A percentile compares a stretch with the other conserved stretches of the same genome.
phyloP scores from a whole-genome alignment of 345 rosid genomes.

The Salix dunnii region DNA sequence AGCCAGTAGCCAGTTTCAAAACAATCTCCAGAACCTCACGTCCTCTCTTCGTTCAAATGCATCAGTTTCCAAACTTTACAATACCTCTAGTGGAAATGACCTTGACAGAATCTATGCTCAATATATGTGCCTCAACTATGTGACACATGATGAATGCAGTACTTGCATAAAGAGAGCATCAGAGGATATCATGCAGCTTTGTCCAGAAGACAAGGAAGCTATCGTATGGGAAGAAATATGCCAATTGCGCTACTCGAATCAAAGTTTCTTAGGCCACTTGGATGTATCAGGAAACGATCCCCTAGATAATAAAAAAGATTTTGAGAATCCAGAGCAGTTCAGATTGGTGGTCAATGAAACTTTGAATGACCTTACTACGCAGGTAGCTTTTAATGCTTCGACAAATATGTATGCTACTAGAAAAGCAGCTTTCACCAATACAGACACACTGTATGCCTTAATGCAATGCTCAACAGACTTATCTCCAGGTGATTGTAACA shows the following conservation, averaged over 20 bases:
- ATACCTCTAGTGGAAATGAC: conserved; percentile 19
- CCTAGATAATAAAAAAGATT: conserved; percentile 7
- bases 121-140: conserved; percentile 38
- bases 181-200: conserved; percentile 15
- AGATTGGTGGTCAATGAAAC: conserved; percentile 21
- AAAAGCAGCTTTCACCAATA: not conserved
- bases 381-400: conserved; percentile 17
- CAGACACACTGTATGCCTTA: conserved; percentile 21
- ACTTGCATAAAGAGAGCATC: conserved; percentile 20
- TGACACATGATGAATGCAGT: conserved; percentile 5
- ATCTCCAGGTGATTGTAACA: conserved; percentile 25
- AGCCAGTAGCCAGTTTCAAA: not conserved
- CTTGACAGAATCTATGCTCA: conserved; percentile 24
- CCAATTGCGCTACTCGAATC: conserved; percentile 32
- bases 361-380: conserved; percentile 17
- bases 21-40: conserved; percentile 4
- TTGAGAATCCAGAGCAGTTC: conserved; percentile 24
- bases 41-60: conserved; percentile 13
- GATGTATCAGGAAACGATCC: conserved; percentile 22
- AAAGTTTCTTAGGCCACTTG: conserved; percentile 29
- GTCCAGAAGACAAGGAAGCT: conserved; percentile 25
- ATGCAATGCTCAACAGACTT: conserved; percentile 40
- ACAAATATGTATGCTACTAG: conserved; percentile 13
- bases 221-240: conserved; percentile 37
- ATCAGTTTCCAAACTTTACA: conserved; percentile 3